Conservation (phyloP, 1,284 basidiomycete species). For the Rhodotorula sp. region DNA sequence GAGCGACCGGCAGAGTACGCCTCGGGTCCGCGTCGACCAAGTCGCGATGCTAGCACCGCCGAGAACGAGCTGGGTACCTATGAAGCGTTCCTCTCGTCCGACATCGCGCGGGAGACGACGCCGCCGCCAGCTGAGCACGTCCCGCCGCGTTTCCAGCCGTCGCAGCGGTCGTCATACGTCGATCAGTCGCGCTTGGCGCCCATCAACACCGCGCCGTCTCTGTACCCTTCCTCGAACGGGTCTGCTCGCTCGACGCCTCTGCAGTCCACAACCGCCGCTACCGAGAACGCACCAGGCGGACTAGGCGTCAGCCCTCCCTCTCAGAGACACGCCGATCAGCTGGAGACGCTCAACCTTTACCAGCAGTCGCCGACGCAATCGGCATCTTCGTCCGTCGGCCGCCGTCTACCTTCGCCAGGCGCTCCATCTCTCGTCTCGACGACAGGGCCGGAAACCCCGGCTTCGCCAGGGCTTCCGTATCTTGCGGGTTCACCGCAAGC, state of each 20-base stretch:
- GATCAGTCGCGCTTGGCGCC: background rate
- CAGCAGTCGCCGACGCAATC: constrained; percentile 1
- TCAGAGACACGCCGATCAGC: background rate
- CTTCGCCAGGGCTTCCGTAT: constrained; percentile 9
- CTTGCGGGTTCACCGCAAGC: constrained; percentile 2
- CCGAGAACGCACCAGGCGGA: background rate
- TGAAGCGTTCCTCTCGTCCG: constrained; percentile 16
- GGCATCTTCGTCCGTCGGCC: constrained; percentile 23
- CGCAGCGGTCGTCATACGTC: background rate
- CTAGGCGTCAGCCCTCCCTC: background rate
- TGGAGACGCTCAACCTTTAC: constrained; percentile 16
- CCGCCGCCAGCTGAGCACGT: constrained; percentile 7
- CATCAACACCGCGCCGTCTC: constrained; percentile 1
- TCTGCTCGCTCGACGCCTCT: constrained; percentile 3
- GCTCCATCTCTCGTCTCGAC: background rate
- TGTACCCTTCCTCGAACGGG: background rate
- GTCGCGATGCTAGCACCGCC: background rate
- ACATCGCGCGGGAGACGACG: constrained; percentile 22
- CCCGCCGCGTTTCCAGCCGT: background rate
- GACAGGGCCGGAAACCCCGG: background rate
- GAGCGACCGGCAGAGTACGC: background rate
- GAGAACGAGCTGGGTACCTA: constrained; percentile 13
- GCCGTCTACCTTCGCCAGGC: background rate
- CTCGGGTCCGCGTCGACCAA: background rate
- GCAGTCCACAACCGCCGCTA: background rate